Evolutionary conservation across 2,329 filamentous ascomycete genomes (phyloP).

Genomic region (Aspergillus spinulosporus): DNA sequence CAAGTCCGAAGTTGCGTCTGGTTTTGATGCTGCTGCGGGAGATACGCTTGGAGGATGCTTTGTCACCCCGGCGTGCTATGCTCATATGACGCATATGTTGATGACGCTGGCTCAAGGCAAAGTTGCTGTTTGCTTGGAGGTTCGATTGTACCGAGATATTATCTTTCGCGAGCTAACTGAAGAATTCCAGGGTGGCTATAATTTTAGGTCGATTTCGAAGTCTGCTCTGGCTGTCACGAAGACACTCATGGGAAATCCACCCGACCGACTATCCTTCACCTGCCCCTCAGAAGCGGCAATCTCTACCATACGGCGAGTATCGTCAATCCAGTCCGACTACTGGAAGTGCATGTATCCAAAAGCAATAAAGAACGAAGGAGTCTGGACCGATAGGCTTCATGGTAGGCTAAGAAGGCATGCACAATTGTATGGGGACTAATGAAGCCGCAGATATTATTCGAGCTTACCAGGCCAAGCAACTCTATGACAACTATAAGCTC

Average conservation of each 20-base stretch:
- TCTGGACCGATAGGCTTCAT: constrained; percentile 62
- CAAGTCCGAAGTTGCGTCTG: constrained; percentile 68
- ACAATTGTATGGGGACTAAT: neutral
- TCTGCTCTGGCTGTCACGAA: constrained; percentile 88
- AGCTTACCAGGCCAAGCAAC: constrained; percentile 68
- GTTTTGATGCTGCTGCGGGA: constrained; percentile 92
- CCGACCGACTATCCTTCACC: constrained; percentile 57
- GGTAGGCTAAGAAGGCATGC: constrained; percentile 33
- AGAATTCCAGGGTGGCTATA: constrained; percentile 74
- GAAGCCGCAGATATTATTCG: constrained; percentile 68
- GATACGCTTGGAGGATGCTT: constrained; percentile 92
- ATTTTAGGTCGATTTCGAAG: constrained; percentile 85
- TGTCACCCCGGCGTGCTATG: constrained; percentile 87
- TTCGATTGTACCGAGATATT: constrained; percentile 21
- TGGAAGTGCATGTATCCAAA: constrained; percentile 87
- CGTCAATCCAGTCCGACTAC: constrained; percentile 62
- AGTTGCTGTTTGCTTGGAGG: constrained; percentile 85
- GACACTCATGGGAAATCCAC: constrained; percentile 94
- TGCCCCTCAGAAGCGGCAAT: constrained; percentile 55
- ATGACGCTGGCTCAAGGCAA: constrained; percentile 92
- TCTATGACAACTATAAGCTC: constrained; percentile 76
- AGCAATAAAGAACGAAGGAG: constrained; percentile 30
- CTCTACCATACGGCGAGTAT: constrained; percentile 58
- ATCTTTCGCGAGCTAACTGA: neutral
- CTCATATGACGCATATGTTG: constrained; percentile 99